Evolutionary conservation across 2,329 filamentous ascomycete genomes (phyloP), one percentile per base, ranked within the genome.

Genomic region (Dothistroma pini): DNA sequence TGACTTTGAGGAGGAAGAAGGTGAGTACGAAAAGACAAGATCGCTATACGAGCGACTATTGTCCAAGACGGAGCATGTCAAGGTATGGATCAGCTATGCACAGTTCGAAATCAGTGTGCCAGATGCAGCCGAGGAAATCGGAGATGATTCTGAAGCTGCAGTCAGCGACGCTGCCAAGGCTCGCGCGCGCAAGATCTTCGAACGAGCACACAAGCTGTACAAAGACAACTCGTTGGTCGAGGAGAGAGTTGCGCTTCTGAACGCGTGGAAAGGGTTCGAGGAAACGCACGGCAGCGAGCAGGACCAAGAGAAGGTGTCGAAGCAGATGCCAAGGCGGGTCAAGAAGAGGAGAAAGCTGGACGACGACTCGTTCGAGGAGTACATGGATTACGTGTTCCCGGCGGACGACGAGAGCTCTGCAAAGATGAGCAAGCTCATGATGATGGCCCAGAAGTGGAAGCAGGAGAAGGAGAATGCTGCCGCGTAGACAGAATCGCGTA

Each of bases 41-140:
- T 79, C 80, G 3, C 80, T 99, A 50, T 99, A 97, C 78, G 93
- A 97, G 79, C 86, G 93, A 8, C 83, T 99, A 12, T 83, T 99
- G 49, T 83, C 91, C 71, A 97, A 96, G 86, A 96, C 95, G n/a
- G 89, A 95, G 72, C 95, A 99, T 73, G 92, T 97, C 81, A 99
- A 97, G 81, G 95, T 99, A 62, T 99, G 95, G 95, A 96, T 95
- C 76, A 93, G 90, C 75, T 99, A 93, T 78, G 95, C 95, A n/a
- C 90, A 96, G 75, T 97, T 99, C 72, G 95, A 99, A 77, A 91
- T 97, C 79, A 93, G 95, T 74, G 87, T 96, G 0, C 91, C 92
- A 50, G 92, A 96, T 60, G 81, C 84, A 21, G 85, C 86, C 56
- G 85, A 89, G 48, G 87, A 82, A 11, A 79, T 77, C 4, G 78